A percentile compares a stretch with the other conserved stretches of the same genome.
Evolutionary conservation across 768 basidiomycete species (phyloP).

Genomic region (Pilatotrama ljubarskyi): DNA sequence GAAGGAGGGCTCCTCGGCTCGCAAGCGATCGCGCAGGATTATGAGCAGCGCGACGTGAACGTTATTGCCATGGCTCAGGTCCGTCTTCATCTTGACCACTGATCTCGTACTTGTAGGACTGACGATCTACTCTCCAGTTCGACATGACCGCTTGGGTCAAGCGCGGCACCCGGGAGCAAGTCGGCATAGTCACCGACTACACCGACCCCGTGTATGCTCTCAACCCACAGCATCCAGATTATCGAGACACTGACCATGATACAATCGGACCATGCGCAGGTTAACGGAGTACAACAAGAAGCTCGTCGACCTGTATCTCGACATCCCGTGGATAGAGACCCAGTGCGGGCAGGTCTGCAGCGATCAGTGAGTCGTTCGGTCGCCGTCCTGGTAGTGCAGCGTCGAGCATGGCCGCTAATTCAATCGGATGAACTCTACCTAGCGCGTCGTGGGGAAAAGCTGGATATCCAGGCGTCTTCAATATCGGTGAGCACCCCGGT

Average conservation of each 20-base stretch:
- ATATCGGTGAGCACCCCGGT: constrained; percentile 57
- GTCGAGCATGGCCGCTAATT: no score
- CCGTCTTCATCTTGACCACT: constrained; percentile 17
- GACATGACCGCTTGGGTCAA: constrained; percentile 97
- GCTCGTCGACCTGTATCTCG: constrained; percentile 75
- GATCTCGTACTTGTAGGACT: constrained; percentile 15
- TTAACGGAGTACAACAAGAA: constrained; percentile 80
- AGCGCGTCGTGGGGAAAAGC: constrained; percentile 83
- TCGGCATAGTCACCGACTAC: constrained; percentile 84
- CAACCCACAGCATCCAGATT: not conserved
- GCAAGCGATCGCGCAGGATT: constrained; percentile 82
- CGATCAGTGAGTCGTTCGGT: constrained; percentile 89
- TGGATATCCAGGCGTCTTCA: constrained; percentile 83
- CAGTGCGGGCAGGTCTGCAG: constrained; percentile 94
- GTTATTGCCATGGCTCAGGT: constrained; percentile 87
- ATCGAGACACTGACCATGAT: no score
- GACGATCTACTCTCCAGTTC: constrained; percentile 46
- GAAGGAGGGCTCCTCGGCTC: constrained; percentile 87
- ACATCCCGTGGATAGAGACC: constrained; percentile 86
- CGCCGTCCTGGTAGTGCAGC: no score
- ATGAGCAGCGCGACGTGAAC: constrained; percentile 59
- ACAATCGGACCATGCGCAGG: constrained; percentile 48
- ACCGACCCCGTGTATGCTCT: constrained; percentile 46
- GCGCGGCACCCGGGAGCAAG: constrained; percentile 55
- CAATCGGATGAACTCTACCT: constrained; percentile 30